These are phyloP conservation scores for Coemansia sp. DNA, from an alignment of 192 early-diverging fungal genomes.

Conservation along the genomic window DNA sequence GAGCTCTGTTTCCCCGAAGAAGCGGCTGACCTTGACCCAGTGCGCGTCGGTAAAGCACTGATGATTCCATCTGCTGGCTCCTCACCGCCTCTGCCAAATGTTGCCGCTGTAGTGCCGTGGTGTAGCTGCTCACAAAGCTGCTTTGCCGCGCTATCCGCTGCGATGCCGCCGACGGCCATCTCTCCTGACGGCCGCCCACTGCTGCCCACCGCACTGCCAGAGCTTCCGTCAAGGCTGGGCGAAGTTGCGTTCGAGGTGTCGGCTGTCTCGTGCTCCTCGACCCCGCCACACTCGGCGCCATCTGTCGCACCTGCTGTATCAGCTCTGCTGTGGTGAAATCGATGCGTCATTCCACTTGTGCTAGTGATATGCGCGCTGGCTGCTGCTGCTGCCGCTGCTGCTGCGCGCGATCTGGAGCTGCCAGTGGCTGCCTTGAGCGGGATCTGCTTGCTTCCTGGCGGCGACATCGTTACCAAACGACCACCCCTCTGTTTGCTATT, in stretches of 20 bases:
- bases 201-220: constrained; percentile 5
- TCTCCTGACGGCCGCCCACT: not conserved
- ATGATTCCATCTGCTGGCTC: not conserved
- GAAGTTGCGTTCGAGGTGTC: not conserved
- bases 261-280: not conserved
- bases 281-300: constrained; percentile 10
- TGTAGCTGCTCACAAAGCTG: not conserved
- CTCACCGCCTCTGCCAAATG: not conserved
- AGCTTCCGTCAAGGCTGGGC: constrained; percentile 3
- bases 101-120: not conserved
- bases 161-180: constrained; percentile 7
- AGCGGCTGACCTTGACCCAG: not conserved
- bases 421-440: not conserved
- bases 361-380: constrained; percentile 35
- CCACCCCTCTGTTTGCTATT: constrained; percentile 6
- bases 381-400: constrained; percentile 29
- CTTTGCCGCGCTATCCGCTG: not conserved
- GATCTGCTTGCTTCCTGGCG: constrained; percentile 6
- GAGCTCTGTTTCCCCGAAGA: not conserved
- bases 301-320: constrained; percentile 9
- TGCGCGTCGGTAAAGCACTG: not conserved
- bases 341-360: constrained; percentile 10
- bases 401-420: constrained; percentile 22
- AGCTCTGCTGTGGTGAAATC: constrained; percentile 7
- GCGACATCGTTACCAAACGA: constrained; percentile 17